These are phyloP conservation scores for Litsea cubeba DNA, from an alignment of 164 flowering plant genomes.

Conservation along the genomic window DNA sequence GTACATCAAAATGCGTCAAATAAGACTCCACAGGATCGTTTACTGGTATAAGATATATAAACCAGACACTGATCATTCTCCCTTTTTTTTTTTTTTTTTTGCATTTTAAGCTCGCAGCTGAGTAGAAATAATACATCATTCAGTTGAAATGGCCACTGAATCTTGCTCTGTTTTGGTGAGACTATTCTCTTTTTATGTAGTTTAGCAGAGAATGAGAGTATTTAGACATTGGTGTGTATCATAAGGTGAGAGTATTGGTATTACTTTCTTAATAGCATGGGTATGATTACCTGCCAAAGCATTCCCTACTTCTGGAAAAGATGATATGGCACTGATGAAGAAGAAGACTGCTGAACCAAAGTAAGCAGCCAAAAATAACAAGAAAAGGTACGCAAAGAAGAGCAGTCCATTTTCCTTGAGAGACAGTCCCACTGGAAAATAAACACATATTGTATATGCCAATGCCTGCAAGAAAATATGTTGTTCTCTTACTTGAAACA, in stretches of 20 bases:
- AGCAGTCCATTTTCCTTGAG: conserved; percentile 13
- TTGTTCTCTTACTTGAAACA: not conserved
- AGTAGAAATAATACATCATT: no score
- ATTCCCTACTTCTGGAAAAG: conserved; percentile 31
- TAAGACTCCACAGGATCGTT: no score
- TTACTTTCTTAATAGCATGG: not conserved
- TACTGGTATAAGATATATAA: no score
- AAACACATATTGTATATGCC: conserved; percentile 21
- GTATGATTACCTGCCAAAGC: conserved; percentile 26
- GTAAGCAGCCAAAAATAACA: conserved; percentile 27
- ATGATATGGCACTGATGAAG: conserved; percentile 27
- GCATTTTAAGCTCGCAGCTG: not conserved
- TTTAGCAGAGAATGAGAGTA: no score
- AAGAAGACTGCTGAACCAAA: conserved; percentile 29
- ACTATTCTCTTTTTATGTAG: no score
- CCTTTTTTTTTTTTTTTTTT: not conserved
- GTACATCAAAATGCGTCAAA: no score
- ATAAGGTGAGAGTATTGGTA: not conserved
- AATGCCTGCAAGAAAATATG: conserved; percentile 22
- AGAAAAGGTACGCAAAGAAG: conserved; percentile 15
- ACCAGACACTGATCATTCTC: not conserved
- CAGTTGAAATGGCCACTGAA: no score
- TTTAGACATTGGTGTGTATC: not conserved
- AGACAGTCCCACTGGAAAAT: conserved; percentile 25
- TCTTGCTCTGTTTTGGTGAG: no score